Evolutionary conservation across 108 stramenopile species (phyloP).

Genomic region (Cyclotella kingstonii): DNA sequence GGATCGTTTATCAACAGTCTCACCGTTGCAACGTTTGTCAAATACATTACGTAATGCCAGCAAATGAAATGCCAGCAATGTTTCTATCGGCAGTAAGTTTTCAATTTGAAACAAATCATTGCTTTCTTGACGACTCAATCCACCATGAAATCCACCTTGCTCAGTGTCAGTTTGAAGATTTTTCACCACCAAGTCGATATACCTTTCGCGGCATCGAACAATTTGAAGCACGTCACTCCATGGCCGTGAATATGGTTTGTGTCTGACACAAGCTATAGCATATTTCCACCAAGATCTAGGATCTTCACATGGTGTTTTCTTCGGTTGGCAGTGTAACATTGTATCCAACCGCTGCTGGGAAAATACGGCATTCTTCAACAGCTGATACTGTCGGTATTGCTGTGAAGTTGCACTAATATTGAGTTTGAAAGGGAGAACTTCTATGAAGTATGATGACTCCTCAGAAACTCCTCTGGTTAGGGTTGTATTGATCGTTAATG

Average conservation of each 20-base stretch:
- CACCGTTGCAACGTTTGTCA: constrained; percentile 5
- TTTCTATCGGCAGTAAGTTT: constrained; percentile 73
- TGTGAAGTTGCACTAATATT: constrained; percentile 54
- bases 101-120: constrained; percentile 54
- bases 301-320: constrained; percentile 32
- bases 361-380: constrained; percentile 63
- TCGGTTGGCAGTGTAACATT: constrained; percentile 72
- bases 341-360: constrained; percentile 82
- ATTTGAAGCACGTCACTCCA: constrained; percentile 73
- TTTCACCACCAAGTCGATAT: constrained; percentile 63
- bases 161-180: constrained; percentile 44
- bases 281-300: constrained; percentile 81
- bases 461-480: constrained; percentile 4
- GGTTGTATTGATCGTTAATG: constrained; percentile 22
- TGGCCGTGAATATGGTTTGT: constrained; percentile 64
- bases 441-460: constrained; percentile 36
- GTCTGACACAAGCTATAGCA: constrained; percentile 63
- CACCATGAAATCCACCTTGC: constrained; percentile 62
- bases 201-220: constrained; percentile 46
- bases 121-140: constrained; percentile 64
- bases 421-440: constrained; percentile 59
- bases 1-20: neutral
- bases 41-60: constrained; percentile 61
- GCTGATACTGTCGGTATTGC: constrained; percentile 68
- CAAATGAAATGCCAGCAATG: constrained; percentile 73